These are phyloP conservation scores for Cercis canadensis DNA, from an alignment of 306 rosid species.

Conservation along the genomic window DNA sequence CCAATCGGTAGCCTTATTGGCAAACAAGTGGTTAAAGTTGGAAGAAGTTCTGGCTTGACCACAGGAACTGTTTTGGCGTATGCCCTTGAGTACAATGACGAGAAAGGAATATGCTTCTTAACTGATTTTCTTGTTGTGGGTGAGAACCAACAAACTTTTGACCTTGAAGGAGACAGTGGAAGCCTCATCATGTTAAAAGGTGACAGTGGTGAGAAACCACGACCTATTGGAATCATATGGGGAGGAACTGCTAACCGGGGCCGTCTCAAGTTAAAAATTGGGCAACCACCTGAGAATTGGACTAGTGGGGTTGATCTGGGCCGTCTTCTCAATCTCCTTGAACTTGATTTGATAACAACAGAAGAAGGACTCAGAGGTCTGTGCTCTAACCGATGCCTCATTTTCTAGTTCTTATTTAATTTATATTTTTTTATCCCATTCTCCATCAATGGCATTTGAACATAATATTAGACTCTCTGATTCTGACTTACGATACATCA, in stretches of 20 bases:
- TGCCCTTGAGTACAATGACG: conserved; percentile 96
- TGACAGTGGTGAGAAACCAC: conserved; percentile 77
- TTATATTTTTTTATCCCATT: neutral
- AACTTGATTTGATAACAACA: conserved; percentile 88
- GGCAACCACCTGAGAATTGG: conserved; percentile 99
- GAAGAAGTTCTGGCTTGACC: conserved; percentile 99
- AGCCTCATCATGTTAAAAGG: conserved; percentile 94
- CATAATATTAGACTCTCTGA: conserved; percentile 23
- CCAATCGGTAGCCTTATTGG: conserved; percentile 90
- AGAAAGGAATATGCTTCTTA: conserved; percentile 98
- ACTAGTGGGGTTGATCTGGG: conserved; percentile 99
- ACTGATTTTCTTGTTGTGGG: conserved; percentile 99
- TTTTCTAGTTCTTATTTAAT: neutral
- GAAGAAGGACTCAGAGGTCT: conserved; percentile 93
- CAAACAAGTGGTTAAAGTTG: conserved; percentile 94
- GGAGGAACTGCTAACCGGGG: conserved; percentile 99
- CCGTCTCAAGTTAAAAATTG: conserved; percentile 90
- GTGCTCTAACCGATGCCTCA: conserved; percentile 31
- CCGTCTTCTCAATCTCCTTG: conserved; percentile 93
- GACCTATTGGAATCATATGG: conserved; percentile 97
- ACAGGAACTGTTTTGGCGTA: conserved; percentile 93
- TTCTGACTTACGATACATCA: conserved; percentile 12
- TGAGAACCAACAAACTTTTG: conserved; percentile 97
- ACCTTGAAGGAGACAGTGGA: conserved; percentile 99
- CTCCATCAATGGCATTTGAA: conserved; percentile 14